Percentiles rank a stretch among this genome's conserved stretches.
Conservation (phyloP, 345 rosid species). For the Trapa incisa region DNA sequence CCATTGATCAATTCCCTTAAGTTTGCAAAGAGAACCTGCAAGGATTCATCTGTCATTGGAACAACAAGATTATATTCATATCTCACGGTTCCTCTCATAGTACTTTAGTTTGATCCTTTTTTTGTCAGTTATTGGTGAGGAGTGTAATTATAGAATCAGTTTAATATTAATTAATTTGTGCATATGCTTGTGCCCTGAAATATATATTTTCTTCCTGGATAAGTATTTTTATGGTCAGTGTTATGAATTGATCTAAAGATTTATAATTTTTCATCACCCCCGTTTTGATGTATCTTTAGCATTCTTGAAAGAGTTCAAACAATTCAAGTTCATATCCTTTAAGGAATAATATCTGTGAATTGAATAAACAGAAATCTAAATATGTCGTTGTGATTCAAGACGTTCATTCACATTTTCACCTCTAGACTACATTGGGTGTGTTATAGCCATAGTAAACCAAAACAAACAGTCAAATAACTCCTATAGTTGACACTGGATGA, state of each 20-base stretch:
- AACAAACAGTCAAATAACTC: no score
- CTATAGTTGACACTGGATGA: neutral
- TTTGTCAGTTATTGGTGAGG: neutral
- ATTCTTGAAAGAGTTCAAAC: neutral
- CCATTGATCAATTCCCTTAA: slow-evolving; percentile 54
- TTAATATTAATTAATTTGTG: neutral
- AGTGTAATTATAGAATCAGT: neutral
- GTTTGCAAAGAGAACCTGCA: slow-evolving; percentile 87
- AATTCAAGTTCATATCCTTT: neutral
- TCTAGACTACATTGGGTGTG: no score
- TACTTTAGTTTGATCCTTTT: slow-evolving; percentile 24
- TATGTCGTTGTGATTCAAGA: neutral
- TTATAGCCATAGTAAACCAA: no score
- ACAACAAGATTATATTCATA: slow-evolving; percentile 44
- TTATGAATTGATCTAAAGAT: neutral
- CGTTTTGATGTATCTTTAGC: neutral
- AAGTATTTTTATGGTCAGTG: neutral
- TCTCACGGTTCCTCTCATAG: slow-evolving; percentile 33
- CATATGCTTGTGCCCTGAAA: neutral
- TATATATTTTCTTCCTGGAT: neutral
- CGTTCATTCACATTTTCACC: no score
- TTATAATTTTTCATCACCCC: neutral
- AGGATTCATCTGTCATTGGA: slow-evolving; percentile 79
- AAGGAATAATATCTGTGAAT: neutral
- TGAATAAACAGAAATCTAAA: neutral